Evolutionary conservation across 352 stramenopile species (phyloP), one percentile per base, ranked within the genome.

Genomic region (Globisporangium recalcitrans): DNA sequence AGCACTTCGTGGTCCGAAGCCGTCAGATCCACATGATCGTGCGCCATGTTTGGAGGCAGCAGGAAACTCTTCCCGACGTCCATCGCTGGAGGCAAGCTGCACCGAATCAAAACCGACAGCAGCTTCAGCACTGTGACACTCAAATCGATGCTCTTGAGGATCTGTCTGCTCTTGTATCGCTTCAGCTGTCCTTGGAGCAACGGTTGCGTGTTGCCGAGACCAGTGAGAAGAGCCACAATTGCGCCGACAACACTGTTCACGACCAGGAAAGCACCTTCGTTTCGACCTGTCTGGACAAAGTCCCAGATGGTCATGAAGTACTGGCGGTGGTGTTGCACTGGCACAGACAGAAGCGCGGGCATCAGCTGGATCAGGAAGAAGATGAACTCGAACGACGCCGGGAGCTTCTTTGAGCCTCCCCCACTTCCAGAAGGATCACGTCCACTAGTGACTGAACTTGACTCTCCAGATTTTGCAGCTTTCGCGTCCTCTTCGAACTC

Each of bases 161-260:
- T 88, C 52, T 87, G 79, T 4, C 71, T 78, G 11, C 77, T 63
- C 60, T 91, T 91, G 61, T 87, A 69, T 21, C 81, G 80, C 52
- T 90, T 85, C 19, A 94, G 52, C 52, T 94, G 81, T 13, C 66
- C 57, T 40, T 84, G 74, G 3, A 94, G 72, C 34, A 94, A 44
- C 11, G 77, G 80, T 55, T 91, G 85, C 0, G 80, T 80, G 13
- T 60, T 65, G 24, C 71, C 78, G 1, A 90, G 49, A 0, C 83
- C 85, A 3, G 79, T 91, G 27, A 91, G 67, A 4, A 94, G 64
- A 14, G 74, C 71, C 6, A 89, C 83, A 51, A 94, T 82, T 2
- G 83, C 80, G 51, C 85, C 85, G 13, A 92, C 81, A 16, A 92
- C 85, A 24, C 83, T 88, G 49, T 94, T 92, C 11, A 91, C 81